Conservation (phyloP, 768 basidiomycete species). For the Trametes coccinea region DNA sequence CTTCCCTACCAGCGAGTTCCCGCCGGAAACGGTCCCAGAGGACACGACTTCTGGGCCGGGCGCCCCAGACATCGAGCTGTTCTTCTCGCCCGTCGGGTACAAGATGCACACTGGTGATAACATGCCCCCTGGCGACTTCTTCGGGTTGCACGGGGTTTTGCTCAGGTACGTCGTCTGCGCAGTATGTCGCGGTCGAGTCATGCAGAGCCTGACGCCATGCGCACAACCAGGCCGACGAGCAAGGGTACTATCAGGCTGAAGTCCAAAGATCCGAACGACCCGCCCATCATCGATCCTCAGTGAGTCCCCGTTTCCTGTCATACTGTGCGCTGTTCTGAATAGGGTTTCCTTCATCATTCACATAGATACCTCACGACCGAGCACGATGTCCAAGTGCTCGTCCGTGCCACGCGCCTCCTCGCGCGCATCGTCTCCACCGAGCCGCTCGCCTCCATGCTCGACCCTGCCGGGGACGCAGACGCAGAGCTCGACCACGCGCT, state of each 20-base stretch:
- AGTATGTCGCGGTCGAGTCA: neutral
- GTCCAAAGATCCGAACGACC: conserved; percentile 42
- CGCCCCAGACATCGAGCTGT: conserved; percentile 40
- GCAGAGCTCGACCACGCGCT: conserved; percentile 42
- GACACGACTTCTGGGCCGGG: conserved; percentile 35
- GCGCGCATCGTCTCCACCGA: conserved; percentile 39
- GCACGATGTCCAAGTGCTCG: conserved; percentile 41
- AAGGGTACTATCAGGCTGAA: conserved; percentile 41
- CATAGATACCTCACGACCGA: conserved; percentile 44
- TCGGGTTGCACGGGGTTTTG: conserved; percentile 30
- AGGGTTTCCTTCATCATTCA: neutral
- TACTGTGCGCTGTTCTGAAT: too few relatives aligned
- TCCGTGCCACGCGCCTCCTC: conserved; percentile 43
- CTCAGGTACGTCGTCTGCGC: conserved; percentile 28
- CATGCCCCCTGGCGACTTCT: conserved; percentile 23
- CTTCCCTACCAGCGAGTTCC: conserved; percentile 37
- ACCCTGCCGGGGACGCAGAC: conserved; percentile 29
- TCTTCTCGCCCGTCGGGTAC: conserved; percentile 31
- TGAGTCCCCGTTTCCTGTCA: conserved; percentile 21
- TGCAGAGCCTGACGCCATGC: neutral
- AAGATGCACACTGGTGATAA: conserved; percentile 13
- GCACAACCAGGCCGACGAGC: conserved; percentile 43
- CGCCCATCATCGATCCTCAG: conserved; percentile 48
- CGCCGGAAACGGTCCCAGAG: conserved; percentile 18
- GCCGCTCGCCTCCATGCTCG: conserved; percentile 41